Evolutionary conservation across 2,329 filamentous ascomycete species (phyloP), one percentile per base, ranked within the genome.

Genomic region (Botryotinia narcissicola): DNA sequence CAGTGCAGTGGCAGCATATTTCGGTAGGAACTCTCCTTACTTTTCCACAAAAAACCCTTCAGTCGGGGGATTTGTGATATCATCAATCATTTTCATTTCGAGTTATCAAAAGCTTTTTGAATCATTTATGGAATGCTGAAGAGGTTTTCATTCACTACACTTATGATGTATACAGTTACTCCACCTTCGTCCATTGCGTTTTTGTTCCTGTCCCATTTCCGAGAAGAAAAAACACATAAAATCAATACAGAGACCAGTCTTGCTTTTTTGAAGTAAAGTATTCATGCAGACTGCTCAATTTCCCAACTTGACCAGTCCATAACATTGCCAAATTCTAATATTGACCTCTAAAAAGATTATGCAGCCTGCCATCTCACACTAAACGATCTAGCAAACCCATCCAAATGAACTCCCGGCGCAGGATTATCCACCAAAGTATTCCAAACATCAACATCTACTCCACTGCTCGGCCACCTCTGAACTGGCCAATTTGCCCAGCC

Each of bases 401-500:
- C 37, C 37, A 72, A 67, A 5, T 4, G 25, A 10, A 72, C 46
- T 12, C 70, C 70, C 2, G 61, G 70, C 18, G 44, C 29, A 72
- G 70, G 70, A 59, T 67, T 67, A 37, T 40, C 25, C 32, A 37
- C 22, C 3, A 72, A 46, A 12, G 61, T 72, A 67, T 72, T 72
- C 61, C 46, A 67, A 67, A 67, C 37, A 46, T 67, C 46, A 3
- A 72, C 70, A 67, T 72, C 70, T 4, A 54, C 37, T 16, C 60
- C 70, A 14, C 32, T 25, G 44, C 44, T 57, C 10, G 70, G 70
- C 70, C 70, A 72, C 1, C 20, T n/a, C 35, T 72, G 37, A 18
- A 72, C 60, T 3, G 70, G 60, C 70, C 60, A 72, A 32, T 72
- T 72, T 8, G 46, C 46, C 70, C 70, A 72, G 4, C 59, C 70